A percentile compares a stretch with the other conserved stretches of the same genome.
phyloP scores from a whole-genome alignment of 129 eudicot genomes.

The Rutidosis leptorrhynchoides region DNA sequence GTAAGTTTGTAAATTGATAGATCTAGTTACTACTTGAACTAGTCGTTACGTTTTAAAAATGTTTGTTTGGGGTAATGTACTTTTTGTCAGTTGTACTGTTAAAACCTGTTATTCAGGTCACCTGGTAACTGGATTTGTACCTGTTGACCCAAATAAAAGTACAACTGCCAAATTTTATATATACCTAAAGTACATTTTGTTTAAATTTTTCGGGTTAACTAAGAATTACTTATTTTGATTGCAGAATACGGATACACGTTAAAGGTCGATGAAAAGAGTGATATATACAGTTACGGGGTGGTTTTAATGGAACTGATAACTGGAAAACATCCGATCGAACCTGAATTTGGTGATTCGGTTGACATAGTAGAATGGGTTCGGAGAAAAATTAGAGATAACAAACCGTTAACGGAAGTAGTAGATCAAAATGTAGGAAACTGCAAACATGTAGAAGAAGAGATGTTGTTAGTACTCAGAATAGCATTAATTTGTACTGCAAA shows the following conservation, averaged over 20 bases:
- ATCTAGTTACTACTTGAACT: not conserved
- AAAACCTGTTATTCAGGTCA: not conserved
- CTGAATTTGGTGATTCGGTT: conserved; percentile 62
- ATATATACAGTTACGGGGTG: conserved; percentile 88
- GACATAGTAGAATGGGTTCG: conserved; percentile 79
- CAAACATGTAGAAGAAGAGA: conserved; percentile 85
- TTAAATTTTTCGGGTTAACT: not conserved
- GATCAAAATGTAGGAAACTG: conserved; percentile 64
- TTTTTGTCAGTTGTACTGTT: not conserved
- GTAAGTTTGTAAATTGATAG: conserved; percentile 38
- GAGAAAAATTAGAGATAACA: conserved; percentile 46
- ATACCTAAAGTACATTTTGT: not conserved
- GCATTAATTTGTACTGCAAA: conserved; percentile 83
- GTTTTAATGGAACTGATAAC: conserved; percentile 80
- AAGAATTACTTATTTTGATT: conserved; percentile 8
- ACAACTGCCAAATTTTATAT: not conserved
- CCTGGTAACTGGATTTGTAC: not conserved
- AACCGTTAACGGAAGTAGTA: conserved; percentile 53
- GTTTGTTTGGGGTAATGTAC: not conserved
- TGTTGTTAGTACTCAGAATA: conserved; percentile 73
- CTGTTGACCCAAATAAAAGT: not conserved
- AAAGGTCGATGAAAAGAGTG: conserved; percentile 87
- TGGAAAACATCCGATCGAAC: conserved; percentile 67
- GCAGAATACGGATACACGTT: conserved; percentile 89
- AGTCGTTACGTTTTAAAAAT: not conserved